Evolutionary conservation across 1,284 basidiomycete genomes (phyloP).

Genomic region (Anthracocystis panici-leucophaei): DNA sequence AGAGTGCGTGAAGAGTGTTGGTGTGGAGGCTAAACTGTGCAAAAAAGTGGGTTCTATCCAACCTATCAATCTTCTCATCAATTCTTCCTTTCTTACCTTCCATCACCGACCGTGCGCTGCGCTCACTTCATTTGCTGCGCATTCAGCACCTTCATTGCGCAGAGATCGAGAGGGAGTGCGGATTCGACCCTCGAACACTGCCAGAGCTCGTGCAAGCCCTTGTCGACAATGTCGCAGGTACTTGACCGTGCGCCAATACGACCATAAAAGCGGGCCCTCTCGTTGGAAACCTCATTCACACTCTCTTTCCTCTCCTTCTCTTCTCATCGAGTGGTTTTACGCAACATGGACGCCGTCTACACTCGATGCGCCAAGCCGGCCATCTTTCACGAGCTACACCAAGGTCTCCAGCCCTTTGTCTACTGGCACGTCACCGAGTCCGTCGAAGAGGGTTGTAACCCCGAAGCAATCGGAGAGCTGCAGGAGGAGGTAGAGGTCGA

Average conservation of each 20-base stretch:
- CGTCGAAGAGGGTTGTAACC: conserved; percentile 31
- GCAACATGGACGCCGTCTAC: conserved; percentile 20
- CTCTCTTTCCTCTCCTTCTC: not conserved
- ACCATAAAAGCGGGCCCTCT: not conserved
- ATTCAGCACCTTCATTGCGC: not conserved
- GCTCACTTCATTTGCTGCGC: not conserved
- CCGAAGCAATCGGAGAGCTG: conserved; percentile 25
- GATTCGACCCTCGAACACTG: not conserved
- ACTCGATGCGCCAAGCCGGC: conserved; percentile 21
- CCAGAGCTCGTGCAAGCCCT: not conserved
- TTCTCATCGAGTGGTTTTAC: not conserved
- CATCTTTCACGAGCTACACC: conserved; percentile 23
- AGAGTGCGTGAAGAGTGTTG: not conserved
- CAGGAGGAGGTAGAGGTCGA: conserved; percentile 43
- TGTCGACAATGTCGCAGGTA: not conserved
- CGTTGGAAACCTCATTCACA: not conserved
- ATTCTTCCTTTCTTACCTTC: not conserved
- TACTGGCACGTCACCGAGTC: conserved; percentile 45
- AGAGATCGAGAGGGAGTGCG: not conserved
- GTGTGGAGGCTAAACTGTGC: conserved; percentile 5
- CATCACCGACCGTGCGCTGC: no score
- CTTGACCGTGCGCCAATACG: not conserved
- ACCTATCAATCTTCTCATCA: conserved; percentile 17
- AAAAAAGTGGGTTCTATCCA: not conserved
- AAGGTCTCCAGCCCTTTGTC: conserved; percentile 40